A percentile compares a stretch with the other conserved stretches of the same genome.
Conservation (phyloP, 1,139 yeast species). For the Zygosaccharomyces pseudobailii region DNA sequence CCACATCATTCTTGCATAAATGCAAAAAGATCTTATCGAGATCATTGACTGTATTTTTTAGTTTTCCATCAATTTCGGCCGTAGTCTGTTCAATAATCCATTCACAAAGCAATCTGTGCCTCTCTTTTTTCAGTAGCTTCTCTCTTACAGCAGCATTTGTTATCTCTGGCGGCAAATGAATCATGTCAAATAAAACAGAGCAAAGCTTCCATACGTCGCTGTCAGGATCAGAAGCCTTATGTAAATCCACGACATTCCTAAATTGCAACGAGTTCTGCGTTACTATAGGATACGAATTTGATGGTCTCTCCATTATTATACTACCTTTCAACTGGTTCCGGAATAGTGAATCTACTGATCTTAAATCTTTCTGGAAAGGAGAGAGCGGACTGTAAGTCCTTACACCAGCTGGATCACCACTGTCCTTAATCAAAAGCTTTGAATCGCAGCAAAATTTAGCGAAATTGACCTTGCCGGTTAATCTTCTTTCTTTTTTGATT, state of each 20-base stretch:
- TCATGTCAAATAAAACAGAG: constrained; percentile 53
- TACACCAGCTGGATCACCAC: constrained; percentile 8
- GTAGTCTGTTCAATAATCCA: constrained; percentile 57
- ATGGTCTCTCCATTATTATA: constrained; percentile 19
- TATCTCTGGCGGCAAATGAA: constrained; percentile 24
- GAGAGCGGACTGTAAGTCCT: constrained; percentile 1
- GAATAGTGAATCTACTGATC: constrained; percentile 15
- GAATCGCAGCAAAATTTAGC: constrained; percentile 27
- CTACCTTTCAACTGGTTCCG: constrained; percentile 16
- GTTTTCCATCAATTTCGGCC: constrained; percentile 41
- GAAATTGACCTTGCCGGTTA: constrained; percentile 22
- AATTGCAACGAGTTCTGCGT: constrained; percentile 20
- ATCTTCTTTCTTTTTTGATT: constrained; percentile 30
- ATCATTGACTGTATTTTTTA: constrained; percentile 21
- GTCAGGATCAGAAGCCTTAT: constrained; percentile 20
- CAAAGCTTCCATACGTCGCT: constrained; percentile 47
- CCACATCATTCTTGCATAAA: constrained; percentile 53
- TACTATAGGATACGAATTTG: constrained; percentile 35
- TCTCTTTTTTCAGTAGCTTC: constrained; percentile 38
- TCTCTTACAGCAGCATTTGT: constrained; percentile 31
- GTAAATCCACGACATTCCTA: constrained; percentile 17
- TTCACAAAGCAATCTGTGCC: constrained; percentile 44
- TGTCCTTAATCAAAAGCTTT: constrained; percentile 18
- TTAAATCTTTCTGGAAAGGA: constrained; percentile 6
- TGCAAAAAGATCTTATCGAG: constrained; percentile 50